A percentile compares a stretch with the other conserved stretches of the same genome.
These are phyloP conservation scores for Turnera subulata DNA, from an alignment of 345 rosid genomes.

Conservation along the genomic window DNA sequence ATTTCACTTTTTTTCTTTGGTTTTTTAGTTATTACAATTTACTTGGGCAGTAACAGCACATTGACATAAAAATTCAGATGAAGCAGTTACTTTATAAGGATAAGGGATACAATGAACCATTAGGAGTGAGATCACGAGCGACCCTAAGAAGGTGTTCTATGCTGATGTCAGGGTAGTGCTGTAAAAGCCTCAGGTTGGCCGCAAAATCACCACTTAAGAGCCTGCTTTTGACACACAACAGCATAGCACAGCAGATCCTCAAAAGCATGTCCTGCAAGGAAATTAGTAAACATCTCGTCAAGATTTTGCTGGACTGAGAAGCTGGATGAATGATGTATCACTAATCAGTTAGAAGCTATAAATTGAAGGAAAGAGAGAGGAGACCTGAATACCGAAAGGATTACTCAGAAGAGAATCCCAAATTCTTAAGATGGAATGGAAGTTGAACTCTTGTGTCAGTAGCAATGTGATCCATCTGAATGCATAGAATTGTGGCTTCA, in stretches of 20 bases:
- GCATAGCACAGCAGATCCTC: conserved; percentile 66
- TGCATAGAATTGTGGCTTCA: conserved; percentile 66
- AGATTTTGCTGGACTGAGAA: background rate
- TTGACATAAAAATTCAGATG: too few species aligned
- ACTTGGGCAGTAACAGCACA: too few species aligned
- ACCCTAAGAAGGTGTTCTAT: conserved; percentile 52
- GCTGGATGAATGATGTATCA: too few species aligned
- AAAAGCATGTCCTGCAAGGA: conserved; percentile 67
- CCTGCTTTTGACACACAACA: conserved; percentile 48
- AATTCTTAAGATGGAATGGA: conserved; percentile 57
- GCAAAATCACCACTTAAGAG: conserved; percentile 56
- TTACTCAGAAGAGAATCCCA: conserved; percentile 74
- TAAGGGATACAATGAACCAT: conserved; percentile 35
- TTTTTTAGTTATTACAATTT: too few species aligned
- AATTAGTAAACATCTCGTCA: background rate
- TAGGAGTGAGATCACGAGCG: conserved; percentile 53
- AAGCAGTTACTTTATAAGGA: conserved; percentile 20
- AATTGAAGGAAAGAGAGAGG: background rate
- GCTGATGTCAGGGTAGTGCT: conserved; percentile 53
- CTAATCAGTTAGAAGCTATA: too few species aligned
- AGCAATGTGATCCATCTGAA: conserved; percentile 71
- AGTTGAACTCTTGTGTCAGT: conserved; percentile 67
- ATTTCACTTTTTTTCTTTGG: too few species aligned
- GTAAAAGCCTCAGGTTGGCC: conserved; percentile 59
- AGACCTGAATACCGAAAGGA: conserved; percentile 58